phyloP scores from a whole-genome alignment of 2,329 filamentous ascomycete species.

The Tympanopsis confertula region DNA sequence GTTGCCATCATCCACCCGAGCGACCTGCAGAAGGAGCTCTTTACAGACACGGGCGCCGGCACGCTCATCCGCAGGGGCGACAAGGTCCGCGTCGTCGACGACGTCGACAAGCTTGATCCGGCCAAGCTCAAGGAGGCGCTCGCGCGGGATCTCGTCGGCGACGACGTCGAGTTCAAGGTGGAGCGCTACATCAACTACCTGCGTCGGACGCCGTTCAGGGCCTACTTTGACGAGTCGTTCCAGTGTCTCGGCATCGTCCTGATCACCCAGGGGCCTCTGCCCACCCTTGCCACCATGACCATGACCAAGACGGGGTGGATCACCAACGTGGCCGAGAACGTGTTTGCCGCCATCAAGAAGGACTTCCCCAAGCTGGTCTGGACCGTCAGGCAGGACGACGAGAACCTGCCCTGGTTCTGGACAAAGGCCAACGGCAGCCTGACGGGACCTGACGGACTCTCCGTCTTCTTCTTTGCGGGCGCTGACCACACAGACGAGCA shows the following conservation, averaged over 20 bases:
- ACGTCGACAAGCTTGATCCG: conserved; percentile 66
- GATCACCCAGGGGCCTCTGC: conserved; percentile 52
- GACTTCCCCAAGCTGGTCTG: conserved; percentile 83
- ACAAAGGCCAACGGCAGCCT: conserved; percentile 92
- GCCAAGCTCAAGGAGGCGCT: conserved; percentile 71
- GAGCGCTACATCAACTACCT: conserved; percentile 78
- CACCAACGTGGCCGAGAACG: conserved; percentile 87
- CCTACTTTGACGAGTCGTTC: conserved; percentile 90
- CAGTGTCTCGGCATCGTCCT: conserved; percentile 84
- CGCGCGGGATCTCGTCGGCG: conserved; percentile 66
- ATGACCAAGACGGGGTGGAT: conserved; percentile 93
- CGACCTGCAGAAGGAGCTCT: conserved; percentile 89
- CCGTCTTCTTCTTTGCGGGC: conserved; percentile 94
- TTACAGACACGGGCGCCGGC: conserved; percentile 89
- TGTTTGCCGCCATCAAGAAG: conserved; percentile 87
- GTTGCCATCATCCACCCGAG: conserved; percentile 96
- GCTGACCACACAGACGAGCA: conserved; percentile 73
- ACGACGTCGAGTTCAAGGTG: conserved; percentile 73
- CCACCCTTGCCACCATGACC: conserved; percentile 76
- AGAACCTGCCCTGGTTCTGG: conserved; percentile 97
- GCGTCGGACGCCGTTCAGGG: conserved; percentile 68
- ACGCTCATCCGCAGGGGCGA: conserved; percentile 86
- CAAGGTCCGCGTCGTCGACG: conserved; percentile 67
- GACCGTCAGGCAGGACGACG: conserved; percentile 93
- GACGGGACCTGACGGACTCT: conserved; percentile 56